Evolutionary conservation across 805 yeast species (phyloP).

Genomic region (Candida awuae): DNA sequence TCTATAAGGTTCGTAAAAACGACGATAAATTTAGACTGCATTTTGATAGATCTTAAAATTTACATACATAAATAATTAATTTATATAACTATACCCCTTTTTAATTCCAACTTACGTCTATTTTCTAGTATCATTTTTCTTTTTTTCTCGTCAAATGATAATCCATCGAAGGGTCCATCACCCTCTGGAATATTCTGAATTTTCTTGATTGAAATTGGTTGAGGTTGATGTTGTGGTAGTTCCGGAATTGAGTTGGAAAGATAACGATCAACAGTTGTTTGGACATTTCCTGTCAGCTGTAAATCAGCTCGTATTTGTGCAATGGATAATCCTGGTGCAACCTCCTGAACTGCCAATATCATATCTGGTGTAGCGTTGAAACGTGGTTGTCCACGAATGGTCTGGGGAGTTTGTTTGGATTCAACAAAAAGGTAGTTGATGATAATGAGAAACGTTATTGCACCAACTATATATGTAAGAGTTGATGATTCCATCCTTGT

Average conservation of each 20-base stretch:
- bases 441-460: neutral
- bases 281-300: conserved; percentile 71
- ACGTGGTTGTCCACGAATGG: neutral
- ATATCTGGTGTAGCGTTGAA: conserved; percentile 45
- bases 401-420: neutral
- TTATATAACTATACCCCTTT: conserved; percentile 13
- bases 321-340: conserved; percentile 65
- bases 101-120: conserved; percentile 41
- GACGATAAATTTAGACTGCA: conserved; percentile 33
- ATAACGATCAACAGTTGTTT: conserved; percentile 66
- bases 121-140: conserved; percentile 55
- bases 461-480: neutral
- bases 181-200: conserved; percentile 6
- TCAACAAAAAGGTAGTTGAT: neutral
- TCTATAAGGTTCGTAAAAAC: conserved; percentile 77
- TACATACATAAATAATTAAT: neutral
- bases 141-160: conserved; percentile 38
- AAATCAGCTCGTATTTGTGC: conserved; percentile 71
- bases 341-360: conserved; percentile 78
- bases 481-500: neutral
- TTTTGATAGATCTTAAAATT: conserved; percentile 21
- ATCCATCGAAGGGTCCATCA: conserved; percentile 34
- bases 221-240: neutral
- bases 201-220: neutral
- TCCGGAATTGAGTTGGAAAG: conserved; percentile 30